Evolutionary conservation across 257 asterid species (phyloP).

Genomic region (Solanum etuberosum): DNA sequence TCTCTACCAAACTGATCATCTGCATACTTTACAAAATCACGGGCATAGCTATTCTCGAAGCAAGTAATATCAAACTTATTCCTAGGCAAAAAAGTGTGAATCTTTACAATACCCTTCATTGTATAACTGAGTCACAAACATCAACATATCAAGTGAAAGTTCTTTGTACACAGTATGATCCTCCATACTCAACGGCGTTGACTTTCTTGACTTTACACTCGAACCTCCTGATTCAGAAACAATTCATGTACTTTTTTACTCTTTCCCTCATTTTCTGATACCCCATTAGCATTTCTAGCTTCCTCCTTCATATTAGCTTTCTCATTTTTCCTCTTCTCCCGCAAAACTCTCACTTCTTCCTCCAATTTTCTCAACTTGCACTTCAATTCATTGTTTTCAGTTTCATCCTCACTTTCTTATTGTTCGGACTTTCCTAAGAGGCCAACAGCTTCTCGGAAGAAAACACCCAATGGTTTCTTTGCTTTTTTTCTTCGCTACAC

Average conservation of each 20-base stretch:
- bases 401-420: constrained; percentile 4
- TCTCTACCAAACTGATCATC: too few relatives aligned
- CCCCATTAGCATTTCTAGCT: background rate
- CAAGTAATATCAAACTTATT: too few relatives aligned
- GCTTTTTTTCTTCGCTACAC: background rate
- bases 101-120: too few relatives aligned
- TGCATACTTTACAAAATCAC: too few relatives aligned
- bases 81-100: too few relatives aligned
- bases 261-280: background rate
- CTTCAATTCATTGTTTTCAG: constrained; percentile 9
- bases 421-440: constrained; percentile 3
- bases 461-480: constrained; percentile 23
- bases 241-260: constrained; percentile 18
- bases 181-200: too few relatives aligned
- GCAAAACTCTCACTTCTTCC: constrained; percentile 26
- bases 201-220: background rate
- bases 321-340: constrained; percentile 5
- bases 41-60: too few relatives aligned
- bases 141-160: too few relatives aligned
- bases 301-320: background rate
- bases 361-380: constrained; percentile 33
- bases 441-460: constrained; percentile 45
- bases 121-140: too few relatives aligned
- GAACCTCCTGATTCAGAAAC: constrained; percentile 5
- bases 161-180: too few relatives aligned